These are phyloP conservation scores for Botryosphaeria agaves DNA, from an alignment of 2,329 filamentous ascomycete genomes.

Conservation along the genomic window DNA sequence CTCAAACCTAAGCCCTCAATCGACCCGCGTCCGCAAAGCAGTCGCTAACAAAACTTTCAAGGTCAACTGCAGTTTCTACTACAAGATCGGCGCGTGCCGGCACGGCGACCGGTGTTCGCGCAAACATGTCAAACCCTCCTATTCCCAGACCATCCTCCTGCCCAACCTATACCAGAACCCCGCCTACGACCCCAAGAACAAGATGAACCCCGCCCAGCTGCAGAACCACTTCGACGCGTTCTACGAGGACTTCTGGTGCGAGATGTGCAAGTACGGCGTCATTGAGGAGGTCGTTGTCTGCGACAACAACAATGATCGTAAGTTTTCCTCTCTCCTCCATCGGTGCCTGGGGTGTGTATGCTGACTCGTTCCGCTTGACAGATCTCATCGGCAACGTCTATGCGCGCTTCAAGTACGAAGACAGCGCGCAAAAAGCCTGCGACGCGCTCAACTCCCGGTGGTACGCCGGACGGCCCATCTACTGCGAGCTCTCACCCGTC, in stretches of 20 bases:
- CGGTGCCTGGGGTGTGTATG: neutral
- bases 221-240: constrained; percentile 99
- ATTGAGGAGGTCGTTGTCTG: constrained; percentile 96
- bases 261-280: constrained; percentile 98
- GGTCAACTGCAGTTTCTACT: constrained; percentile 99
- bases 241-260: constrained; percentile 99
- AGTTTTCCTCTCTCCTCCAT: constrained; percentile 16
- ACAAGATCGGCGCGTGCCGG: constrained; percentile 98
- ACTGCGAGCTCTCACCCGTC: constrained; percentile 92
- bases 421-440: constrained; percentile 82
- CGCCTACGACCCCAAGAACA: constrained; percentile 87
- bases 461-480: constrained; percentile 95
- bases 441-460: constrained; percentile 87
- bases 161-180: constrained; percentile 99
- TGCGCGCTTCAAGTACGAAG: constrained; percentile 99
- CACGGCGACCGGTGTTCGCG: constrained; percentile 96
- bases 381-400: constrained; percentile 98
- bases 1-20: neutral
- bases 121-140: constrained; percentile 98
- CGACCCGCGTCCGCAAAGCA: too few relatives aligned
- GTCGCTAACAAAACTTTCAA: constrained; percentile 6
- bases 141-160: constrained; percentile 93
- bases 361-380: constrained; percentile 18
- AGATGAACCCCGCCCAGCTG: constrained; percentile 90
- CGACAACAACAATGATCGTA: constrained; percentile 97